These are phyloP conservation scores for Basipetospora chlamydospora DNA, from an alignment of 2,329 filamentous ascomycete species.

Conservation along the genomic window DNA sequence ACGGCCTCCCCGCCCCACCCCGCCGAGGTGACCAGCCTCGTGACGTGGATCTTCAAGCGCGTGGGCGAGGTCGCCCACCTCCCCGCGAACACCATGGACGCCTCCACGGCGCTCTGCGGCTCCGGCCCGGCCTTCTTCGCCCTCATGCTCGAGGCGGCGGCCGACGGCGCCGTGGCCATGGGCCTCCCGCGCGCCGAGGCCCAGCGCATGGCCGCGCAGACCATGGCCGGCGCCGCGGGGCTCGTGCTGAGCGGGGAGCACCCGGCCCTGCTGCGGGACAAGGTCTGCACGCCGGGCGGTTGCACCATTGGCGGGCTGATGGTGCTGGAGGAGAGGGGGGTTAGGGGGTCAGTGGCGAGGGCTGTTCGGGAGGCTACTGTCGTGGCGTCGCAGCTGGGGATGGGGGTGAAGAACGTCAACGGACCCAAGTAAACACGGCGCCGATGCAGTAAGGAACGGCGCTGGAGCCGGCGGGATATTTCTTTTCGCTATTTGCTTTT, in stretches of 20 bases:
- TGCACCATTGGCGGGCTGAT: constrained; percentile 64
- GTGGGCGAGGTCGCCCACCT: constrained; percentile 59
- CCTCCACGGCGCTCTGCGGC: constrained; percentile 57
- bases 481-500: too few relatives aligned
- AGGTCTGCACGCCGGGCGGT: constrained; percentile 63
- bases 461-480: too few relatives aligned
- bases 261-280: constrained; percentile 59
- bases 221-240: constrained; percentile 53
- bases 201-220: constrained; percentile 64
- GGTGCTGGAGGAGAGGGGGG: constrained; percentile 53
- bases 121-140: constrained; percentile 65
- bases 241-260: constrained; percentile 47
- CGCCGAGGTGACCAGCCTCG: constrained; percentile 35
- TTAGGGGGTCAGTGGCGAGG: constrained; percentile 51
- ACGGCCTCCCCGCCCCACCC: constrained; percentile 44
- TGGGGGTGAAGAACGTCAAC: constrained; percentile 7
- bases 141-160: constrained; percentile 58
- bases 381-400: constrained; percentile 52
- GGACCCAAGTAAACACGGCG: too few relatives aligned
- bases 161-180: constrained; percentile 68
- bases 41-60: constrained; percentile 63
- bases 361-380: constrained; percentile 58
- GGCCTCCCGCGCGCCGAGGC: constrained; percentile 56
- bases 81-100: constrained; percentile 55
- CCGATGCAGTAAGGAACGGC: constrained; percentile 11